Percentiles rank a stretch among this genome's conserved stretches.
Conservation (phyloP, 2,329 filamentous ascomycete genomes). For the Neofusicoccum umdonicola region DNA sequence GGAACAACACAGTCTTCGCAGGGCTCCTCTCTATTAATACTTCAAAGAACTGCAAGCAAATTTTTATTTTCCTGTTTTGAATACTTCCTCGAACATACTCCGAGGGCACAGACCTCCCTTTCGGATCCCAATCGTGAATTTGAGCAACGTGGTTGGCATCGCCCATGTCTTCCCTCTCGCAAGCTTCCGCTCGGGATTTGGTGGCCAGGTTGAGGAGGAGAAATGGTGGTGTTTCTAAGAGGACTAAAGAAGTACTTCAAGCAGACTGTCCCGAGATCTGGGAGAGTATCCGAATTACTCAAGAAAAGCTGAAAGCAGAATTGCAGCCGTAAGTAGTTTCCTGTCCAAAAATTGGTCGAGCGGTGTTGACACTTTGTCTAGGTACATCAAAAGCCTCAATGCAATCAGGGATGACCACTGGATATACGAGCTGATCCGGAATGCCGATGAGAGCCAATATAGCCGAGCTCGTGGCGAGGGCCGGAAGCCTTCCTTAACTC, state of each 20-base stretch:
- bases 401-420: slow-evolving; percentile 25
- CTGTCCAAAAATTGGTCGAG: background rate
- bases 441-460: slow-evolving; percentile 44
- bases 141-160: too few relatives aligned
- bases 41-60: too few relatives aligned
- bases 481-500: slow-evolving; percentile 23
- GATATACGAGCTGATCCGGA: slow-evolving; percentile 38
- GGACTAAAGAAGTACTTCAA: background rate
- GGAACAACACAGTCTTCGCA: background rate
- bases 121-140: too few relatives aligned
- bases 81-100: too few relatives aligned
- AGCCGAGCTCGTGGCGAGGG: background rate
- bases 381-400: background rate
- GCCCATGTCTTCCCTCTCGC: background rate
- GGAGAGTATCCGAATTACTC: background rate
- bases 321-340: background rate
- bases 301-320: background rate
- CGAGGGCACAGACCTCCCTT: too few relatives aligned
- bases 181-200: background rate
- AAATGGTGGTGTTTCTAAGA: background rate
- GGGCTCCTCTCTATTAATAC: background rate
- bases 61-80: too few relatives aligned
- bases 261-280: background rate
- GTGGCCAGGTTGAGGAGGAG: background rate
- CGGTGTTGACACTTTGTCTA: background rate